phyloP scores from a whole-genome alignment of 805 yeast genomes.

The Cyberlindnera mrakii region DNA sequence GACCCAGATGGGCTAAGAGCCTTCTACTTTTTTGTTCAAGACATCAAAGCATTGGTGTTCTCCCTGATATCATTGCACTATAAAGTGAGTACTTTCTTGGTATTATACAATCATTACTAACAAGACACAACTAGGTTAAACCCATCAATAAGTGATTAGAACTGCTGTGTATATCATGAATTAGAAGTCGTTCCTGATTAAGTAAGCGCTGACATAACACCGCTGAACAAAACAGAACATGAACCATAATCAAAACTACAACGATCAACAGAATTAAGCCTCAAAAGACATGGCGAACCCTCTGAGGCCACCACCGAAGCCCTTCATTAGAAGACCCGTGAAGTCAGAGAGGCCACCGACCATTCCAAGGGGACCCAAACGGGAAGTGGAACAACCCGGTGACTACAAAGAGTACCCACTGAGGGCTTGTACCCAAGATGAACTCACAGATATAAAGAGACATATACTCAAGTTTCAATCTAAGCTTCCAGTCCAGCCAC shows the following conservation, averaged over 20 bases:
- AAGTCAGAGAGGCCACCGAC: constrained; percentile 9
- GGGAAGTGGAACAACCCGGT: constrained; percentile 19
- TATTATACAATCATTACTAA: background rate
- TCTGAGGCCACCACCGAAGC: constrained; percentile 16
- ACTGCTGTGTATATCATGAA: too few relatives aligned
- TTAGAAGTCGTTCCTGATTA: too few relatives aligned
- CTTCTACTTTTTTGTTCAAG: constrained; percentile 38
- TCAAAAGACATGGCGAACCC: constrained; percentile 12
- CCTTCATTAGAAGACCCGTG: constrained; percentile 9
- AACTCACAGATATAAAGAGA: constrained; percentile 63
- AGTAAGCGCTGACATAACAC: too few relatives aligned
- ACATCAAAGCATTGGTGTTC: constrained; percentile 36
- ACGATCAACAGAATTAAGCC: background rate
- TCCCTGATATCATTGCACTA: constrained; percentile 37
- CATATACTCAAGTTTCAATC: constrained; percentile 81
- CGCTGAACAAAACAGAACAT: background rate
- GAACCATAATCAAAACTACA: background rate
- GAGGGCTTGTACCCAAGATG: constrained; percentile 67
- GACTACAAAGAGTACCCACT: constrained; percentile 39
- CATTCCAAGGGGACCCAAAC: constrained; percentile 11
- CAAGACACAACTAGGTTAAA: background rate
- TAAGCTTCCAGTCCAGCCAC: constrained; percentile 64
- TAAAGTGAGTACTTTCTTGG: constrained; percentile 24
- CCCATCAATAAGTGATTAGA: background rate
- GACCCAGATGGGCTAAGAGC: constrained; percentile 40